phyloP scores from a whole-genome alignment of 2,329 filamentous ascomycete species.

The Cryphonectria japonica region DNA sequence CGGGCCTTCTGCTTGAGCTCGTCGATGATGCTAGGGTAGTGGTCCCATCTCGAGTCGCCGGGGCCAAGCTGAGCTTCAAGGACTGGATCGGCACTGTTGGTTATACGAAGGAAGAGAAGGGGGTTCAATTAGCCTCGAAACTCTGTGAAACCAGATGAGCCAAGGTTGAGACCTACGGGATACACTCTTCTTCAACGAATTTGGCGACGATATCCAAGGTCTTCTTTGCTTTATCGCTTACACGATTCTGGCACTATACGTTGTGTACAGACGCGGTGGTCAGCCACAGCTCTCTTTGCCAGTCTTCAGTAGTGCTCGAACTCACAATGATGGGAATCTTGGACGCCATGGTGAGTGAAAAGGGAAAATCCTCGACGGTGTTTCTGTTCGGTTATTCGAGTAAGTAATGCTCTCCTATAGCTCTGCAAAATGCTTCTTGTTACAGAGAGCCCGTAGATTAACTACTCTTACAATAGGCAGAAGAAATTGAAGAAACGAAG shows the following conservation, averaged over 20 bases:
- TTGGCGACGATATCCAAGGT: conserved; percentile 87
- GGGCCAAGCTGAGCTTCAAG: conserved; percentile 79
- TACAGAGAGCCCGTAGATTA: not conserved
- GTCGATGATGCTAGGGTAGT: conserved; percentile 81
- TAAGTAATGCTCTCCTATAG: not conserved
- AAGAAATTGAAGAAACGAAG: not conserved
- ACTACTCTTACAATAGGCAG: not conserved
- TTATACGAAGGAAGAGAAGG: not conserved
- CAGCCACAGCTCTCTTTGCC: conserved; percentile 4
- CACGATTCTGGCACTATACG: conserved; percentile 55
- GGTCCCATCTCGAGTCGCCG: conserved; percentile 76
- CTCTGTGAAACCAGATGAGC: not conserved
- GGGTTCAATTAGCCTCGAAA: conserved; percentile 15
- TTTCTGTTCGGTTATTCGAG: not conserved
- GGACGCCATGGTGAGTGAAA: conserved; percentile 32
- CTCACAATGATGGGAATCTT: conserved; percentile 35
- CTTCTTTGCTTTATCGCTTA: conserved; percentile 84
- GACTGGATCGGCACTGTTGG: conserved; percentile 72
- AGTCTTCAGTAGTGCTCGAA: not conserved
- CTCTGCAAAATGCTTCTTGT: not conserved
- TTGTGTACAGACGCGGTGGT: conserved; percentile 17
- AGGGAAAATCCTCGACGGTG: not conserved
- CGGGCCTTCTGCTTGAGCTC: conserved; percentile 84
- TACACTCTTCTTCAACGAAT: conserved; percentile 96
- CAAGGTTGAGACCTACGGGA: conserved; percentile 59